These are phyloP conservation scores for Chenopodium suecicum DNA, from an alignment of 148 eudicot genomes.

Conservation along the genomic window DNA sequence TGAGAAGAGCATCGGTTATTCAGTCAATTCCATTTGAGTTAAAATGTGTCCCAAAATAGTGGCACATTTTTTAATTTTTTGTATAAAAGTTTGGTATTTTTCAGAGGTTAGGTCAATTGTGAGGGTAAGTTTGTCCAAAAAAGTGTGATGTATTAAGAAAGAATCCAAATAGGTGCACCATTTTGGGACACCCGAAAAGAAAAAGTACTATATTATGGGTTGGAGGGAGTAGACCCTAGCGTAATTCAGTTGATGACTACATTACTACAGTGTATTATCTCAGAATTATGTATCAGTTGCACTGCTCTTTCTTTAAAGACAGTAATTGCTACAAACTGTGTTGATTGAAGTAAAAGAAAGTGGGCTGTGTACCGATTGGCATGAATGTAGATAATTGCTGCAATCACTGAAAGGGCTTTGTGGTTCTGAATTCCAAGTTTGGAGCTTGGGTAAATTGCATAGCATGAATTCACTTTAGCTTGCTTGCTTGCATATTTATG, in stretches of 20 bases:
- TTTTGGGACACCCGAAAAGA: too few relatives aligned
- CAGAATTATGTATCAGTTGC: neutral
- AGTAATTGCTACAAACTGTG: neutral
- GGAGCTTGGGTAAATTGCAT: conserved; percentile 1
- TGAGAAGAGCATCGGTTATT: too few relatives aligned
- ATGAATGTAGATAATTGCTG: neutral
- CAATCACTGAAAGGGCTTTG: neutral
- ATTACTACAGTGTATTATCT: too few relatives aligned
- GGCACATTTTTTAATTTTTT: too few relatives aligned
- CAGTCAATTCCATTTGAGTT: too few relatives aligned
- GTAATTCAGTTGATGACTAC: neutral
- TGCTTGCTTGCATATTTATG: conserved; percentile 6
- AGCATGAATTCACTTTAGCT: neutral
- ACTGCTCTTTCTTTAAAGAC: neutral
- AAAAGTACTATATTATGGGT: too few relatives aligned
- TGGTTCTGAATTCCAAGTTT: neutral
- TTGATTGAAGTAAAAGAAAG: neutral
- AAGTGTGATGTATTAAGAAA: too few relatives aligned
- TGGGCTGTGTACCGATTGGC: neutral
- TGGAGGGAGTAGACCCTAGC: neutral
- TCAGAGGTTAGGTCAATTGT: too few relatives aligned
- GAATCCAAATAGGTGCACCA: too few relatives aligned
- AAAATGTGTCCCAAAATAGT: too few relatives aligned
- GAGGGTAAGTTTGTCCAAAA: too few relatives aligned
- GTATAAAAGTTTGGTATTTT: too few relatives aligned